Evolutionary conservation across 306 rosid genomes (phyloP).

Genomic region (Castanea mollissima): DNA sequence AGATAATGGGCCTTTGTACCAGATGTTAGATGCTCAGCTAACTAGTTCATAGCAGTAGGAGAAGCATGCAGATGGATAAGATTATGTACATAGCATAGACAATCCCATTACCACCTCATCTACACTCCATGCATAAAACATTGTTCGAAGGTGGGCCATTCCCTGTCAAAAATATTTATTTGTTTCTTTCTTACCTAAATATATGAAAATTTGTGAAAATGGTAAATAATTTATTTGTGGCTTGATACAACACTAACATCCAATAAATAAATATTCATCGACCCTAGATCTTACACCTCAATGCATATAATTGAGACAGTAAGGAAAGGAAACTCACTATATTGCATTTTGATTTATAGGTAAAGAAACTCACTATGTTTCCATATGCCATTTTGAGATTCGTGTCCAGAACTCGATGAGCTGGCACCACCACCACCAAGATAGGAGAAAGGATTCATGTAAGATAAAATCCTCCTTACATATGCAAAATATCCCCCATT

Average conservation of each 20-base stretch:
- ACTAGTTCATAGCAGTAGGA: too few relatives aligned
- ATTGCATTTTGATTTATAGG: not conserved
- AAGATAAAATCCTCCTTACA: conserved; percentile 41
- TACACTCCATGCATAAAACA: not conserved
- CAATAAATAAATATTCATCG: not conserved
- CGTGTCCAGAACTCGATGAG: conserved; percentile 33
- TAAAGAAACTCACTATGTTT: conserved; percentile 40
- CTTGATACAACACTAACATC: not conserved
- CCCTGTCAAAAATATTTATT: not conserved
- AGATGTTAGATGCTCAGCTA: too few relatives aligned
- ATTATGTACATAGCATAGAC: not conserved
- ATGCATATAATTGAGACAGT: not conserved
- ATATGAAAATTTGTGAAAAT: not conserved
- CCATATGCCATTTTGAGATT: conserved; percentile 31
- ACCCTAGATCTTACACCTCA: not conserved
- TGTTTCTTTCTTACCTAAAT: not conserved
- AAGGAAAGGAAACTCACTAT: conserved; percentile 37
- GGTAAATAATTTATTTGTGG: too few relatives aligned
- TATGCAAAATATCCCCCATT: conserved; percentile 39
- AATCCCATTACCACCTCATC: not conserved
- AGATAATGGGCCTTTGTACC: too few relatives aligned
- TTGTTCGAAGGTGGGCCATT: not conserved
- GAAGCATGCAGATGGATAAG: too few relatives aligned
- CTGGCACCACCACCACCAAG: conserved; percentile 41
- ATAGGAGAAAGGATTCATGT: conserved; percentile 55